Percentiles rank a stretch among this genome's conserved stretches.
phyloP scores from a whole-genome alignment of 225 moss, liverwort and hornwort genomes.

The Polytrichum formosum region DNA sequence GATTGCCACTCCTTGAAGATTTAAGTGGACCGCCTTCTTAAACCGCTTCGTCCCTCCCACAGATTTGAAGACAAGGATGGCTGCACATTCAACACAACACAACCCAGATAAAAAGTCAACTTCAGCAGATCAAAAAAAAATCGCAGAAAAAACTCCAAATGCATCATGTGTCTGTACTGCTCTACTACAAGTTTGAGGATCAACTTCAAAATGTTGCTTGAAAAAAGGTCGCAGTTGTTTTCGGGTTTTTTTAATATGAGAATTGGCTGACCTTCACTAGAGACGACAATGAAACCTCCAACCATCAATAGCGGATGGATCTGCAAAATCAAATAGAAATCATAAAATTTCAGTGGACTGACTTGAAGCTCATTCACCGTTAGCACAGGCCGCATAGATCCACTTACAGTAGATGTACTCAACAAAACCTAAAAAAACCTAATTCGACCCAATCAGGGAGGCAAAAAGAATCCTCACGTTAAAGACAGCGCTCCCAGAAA shows the following conservation, averaged over 20 bases:
- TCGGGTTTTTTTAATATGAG: too few species aligned
- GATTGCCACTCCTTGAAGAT: conserved; percentile 42
- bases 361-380: neutral
- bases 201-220: too few species aligned
- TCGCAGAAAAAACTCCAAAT: neutral
- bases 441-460: neutral
- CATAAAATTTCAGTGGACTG: too few species aligned
- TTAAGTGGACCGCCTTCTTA: conserved; percentile 54
- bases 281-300: conserved; percentile 51
- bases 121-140: neutral
- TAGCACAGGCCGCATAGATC: neutral
- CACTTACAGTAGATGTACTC: too few species aligned
- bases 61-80: conserved; percentile 52
- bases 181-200: neutral
- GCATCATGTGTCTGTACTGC: neutral
- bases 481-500: conserved; percentile 4
- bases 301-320: conserved; percentile 52
- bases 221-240: too few species aligned
- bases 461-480: neutral
- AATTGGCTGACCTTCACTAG: conserved; percentile 43
- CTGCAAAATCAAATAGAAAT: conserved; percentile 16
- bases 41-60: conserved; percentile 27
- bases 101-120: too few species aligned
- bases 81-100: conserved; percentile 18
- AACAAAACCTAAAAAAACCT: neutral